phyloP scores from a whole-genome alignment of 78 protist species.

The Thecamonas trahens region DNA sequence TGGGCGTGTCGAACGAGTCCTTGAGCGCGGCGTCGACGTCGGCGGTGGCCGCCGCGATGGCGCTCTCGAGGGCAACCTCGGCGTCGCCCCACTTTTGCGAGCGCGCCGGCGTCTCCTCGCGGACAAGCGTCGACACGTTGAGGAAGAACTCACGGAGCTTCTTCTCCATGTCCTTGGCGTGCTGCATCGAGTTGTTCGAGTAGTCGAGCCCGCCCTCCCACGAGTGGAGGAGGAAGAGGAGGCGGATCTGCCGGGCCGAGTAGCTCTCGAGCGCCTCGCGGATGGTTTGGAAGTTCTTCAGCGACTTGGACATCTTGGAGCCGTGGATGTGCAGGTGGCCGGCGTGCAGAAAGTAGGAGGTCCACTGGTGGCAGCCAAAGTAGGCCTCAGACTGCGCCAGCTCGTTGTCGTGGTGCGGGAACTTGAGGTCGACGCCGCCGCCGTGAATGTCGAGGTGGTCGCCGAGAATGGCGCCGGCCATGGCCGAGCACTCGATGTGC shows the following conservation, averaged over 20 bases:
- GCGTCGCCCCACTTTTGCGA: conserved; percentile 30
- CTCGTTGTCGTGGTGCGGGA: conserved; percentile 99
- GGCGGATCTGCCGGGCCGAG: conserved; percentile 84
- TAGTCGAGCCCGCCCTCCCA: conserved; percentile 66
- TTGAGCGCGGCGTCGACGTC: conserved; percentile 58
- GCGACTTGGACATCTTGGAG: conserved; percentile 93
- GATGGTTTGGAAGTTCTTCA: conserved; percentile 97
- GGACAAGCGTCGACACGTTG: conserved; percentile 32
- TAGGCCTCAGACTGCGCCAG: conserved; percentile 88
- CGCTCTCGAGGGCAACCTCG: background rate
- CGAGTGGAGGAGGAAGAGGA: conserved; percentile 75
- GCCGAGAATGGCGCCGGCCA: conserved; percentile 63
- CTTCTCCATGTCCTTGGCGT: conserved; percentile 58
- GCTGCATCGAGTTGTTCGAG: conserved; percentile 56
- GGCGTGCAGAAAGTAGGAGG: conserved; percentile 88
- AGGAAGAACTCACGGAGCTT: conserved; percentile 73
- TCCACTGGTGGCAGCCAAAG: conserved; percentile 73
- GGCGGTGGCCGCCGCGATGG: conserved; percentile 13
- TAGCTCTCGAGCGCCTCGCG: conserved; percentile 61
- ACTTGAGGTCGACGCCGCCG: conserved; percentile 96
- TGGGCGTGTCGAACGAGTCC: conserved; percentile 86
- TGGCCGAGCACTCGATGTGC: conserved; percentile 99
- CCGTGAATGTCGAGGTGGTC: conserved; percentile 62
- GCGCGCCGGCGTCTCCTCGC: background rate
- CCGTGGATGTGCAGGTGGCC: conserved; percentile 85